These are phyloP conservation scores for Coniferiporia sulphurascens DNA, from an alignment of 1,284 basidiomycete genomes.

Conservation along the genomic window DNA sequence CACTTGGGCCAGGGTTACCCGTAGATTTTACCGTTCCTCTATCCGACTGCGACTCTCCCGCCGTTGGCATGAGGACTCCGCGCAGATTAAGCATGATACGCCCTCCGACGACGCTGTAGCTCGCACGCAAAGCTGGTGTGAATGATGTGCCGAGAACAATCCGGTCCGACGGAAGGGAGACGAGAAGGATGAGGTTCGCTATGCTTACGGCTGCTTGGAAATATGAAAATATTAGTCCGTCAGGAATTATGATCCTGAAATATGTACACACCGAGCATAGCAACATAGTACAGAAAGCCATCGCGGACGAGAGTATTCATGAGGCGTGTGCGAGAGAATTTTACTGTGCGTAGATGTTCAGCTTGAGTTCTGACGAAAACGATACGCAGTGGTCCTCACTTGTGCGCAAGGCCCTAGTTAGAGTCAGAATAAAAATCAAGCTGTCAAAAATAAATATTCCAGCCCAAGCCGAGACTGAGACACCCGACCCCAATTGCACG, in stretches of 20 bases:
- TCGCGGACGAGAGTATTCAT: conserved; percentile 1
- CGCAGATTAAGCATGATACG: conserved; percentile 8
- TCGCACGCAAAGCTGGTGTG: background rate
- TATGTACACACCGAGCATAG: conserved; percentile 7
- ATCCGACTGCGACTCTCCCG: too few species aligned
- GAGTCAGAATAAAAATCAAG: background rate
- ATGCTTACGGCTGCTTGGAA: background rate
- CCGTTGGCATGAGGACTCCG: background rate
- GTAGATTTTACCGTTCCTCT: too few species aligned
- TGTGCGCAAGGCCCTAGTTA: background rate
- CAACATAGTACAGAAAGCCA: conserved; percentile 8
- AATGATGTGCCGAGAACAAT: background rate
- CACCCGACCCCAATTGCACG: background rate
- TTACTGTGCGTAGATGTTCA: background rate
- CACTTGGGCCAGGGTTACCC: too few species aligned
- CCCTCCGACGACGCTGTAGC: conserved; percentile 8
- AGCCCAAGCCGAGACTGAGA: conserved; percentile 2
- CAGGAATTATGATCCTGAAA: background rate
- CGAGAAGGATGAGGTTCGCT: background rate
- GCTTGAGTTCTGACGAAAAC: background rate
- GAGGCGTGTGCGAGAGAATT: background rate
- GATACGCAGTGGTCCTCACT: background rate
- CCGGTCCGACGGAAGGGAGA: background rate
- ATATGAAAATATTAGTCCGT: background rate
- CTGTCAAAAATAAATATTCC: conserved; percentile 8